Conservation (phyloP, 768 basidiomycete species). For the Lactarius sanguifluus region DNA sequence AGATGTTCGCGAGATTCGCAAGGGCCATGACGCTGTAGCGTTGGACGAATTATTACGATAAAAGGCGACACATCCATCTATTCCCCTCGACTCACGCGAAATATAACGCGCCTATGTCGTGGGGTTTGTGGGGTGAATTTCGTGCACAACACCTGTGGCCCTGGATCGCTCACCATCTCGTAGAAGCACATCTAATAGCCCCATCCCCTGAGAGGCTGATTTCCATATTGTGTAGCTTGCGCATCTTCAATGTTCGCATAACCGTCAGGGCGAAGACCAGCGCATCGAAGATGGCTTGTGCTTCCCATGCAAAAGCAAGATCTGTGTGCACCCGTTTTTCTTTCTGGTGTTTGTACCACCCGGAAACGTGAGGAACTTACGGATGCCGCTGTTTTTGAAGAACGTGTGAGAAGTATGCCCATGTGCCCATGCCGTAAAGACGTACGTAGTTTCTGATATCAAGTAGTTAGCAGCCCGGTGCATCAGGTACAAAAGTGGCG, state of each 20-base stretch:
- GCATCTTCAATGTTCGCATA: constrained; percentile 42
- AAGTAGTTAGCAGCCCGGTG: constrained; percentile 32
- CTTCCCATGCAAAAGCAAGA: constrained; percentile 47
- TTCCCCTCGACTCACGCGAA: constrained; percentile 45
- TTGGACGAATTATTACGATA: constrained; percentile 6
- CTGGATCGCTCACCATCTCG: constrained; percentile 47
- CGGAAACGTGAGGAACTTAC: constrained; percentile 22
- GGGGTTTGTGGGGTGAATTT: background rate
- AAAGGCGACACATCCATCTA: background rate
- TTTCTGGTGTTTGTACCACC: background rate
- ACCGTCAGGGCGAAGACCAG: constrained; percentile 50
- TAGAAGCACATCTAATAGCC: constrained; percentile 44
- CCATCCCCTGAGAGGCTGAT: constrained; percentile 33
- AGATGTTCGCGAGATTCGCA: constrained; percentile 50
- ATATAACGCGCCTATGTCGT: constrained; percentile 48
- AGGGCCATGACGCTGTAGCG: constrained; percentile 49
- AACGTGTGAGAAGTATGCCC: background rate
- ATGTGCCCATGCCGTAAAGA: background rate
- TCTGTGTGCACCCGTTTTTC: constrained; percentile 25
- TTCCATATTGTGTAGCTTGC: constrained; percentile 34
- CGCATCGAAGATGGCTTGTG: constrained; percentile 49
- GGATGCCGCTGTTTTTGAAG: constrained; percentile 28
- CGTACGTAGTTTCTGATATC: constrained; percentile 32
- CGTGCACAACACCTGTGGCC: background rate
- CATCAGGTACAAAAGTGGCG: constrained; percentile 7